Base-by-base conservation (phyloP, 495 filamentous ascomycete genomes). In the Durotheca rogersii region DNA sequence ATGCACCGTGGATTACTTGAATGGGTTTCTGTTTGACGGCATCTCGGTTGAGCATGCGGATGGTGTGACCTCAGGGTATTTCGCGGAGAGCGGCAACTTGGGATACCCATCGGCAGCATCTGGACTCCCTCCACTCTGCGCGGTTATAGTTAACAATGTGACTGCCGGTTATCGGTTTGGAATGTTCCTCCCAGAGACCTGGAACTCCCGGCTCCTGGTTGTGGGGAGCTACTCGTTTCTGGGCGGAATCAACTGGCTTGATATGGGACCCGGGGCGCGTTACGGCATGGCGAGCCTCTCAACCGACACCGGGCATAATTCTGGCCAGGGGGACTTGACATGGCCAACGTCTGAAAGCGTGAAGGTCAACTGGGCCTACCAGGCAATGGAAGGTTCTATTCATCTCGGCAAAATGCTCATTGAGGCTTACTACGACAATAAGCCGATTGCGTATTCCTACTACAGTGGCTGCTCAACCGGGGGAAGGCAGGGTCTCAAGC, bases 281-380 rank as follows among this genome's bases (percentile, higher is more conserved):
- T 75, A 74, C 41, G 79, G 78, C 32, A 78, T 80, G 56, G 79
- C 80, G 14, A 62, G 70, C 15, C 66, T 82, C 25, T 77, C 77
- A 4, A 83, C 79, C 1, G 74, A 83, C 57, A 78, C 74, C 5
- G 81, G 81, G 0, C 80, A 83, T 50, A 76, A 70, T 47, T 72
- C 71, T 2, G 61, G 67, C 7, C 16, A 56, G 5, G 55, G 41
- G 7, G 69, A 77, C 54, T 65, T 72, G 19, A 56, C 60, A 6
- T 83, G 79, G 80, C 75, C 78, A 2, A 63, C 75, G 9, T 60
- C 73, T 2, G 69, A 72, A 1, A 66, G 41, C 30, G 63, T 47
- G 0, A 49, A 52, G 33, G 56, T 61, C 29, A 67, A 67, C n/a
- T 77, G 72, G 68, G 72, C 65, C 14, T 68, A 69, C 33, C 62